phyloP scores from a whole-genome alignment of 805 yeast genomes.

The Yamadazyma endophytica region DNA sequence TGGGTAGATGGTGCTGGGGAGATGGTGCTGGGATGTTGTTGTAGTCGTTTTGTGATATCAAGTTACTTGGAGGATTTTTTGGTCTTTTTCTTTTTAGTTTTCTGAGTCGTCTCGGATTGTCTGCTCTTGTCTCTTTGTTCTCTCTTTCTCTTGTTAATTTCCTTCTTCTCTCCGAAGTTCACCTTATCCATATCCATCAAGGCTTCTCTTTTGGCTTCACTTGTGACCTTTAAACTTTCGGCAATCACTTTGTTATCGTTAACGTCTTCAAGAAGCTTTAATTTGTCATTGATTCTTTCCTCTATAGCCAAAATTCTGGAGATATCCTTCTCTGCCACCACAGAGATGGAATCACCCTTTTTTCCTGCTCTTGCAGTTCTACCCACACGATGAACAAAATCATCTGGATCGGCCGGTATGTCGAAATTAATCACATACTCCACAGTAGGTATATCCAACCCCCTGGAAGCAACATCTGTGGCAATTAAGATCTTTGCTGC shows the following conservation, averaged over 20 bases:
- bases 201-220: constrained; percentile 86
- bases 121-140: constrained; percentile 1
- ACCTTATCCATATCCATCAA: constrained; percentile 91
- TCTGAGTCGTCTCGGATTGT: too few species aligned
- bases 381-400: constrained; percentile 94
- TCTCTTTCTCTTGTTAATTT: constrained; percentile 44
- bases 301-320: constrained; percentile 80
- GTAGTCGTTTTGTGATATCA: too few species aligned
- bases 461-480: constrained; percentile 97
- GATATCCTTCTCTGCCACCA: constrained; percentile 84
- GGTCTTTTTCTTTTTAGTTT: not conserved
- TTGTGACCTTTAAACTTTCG: constrained; percentile 62
- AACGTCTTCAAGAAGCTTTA: constrained; percentile 69
- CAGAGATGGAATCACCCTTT: constrained; percentile 74
- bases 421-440: constrained; percentile 88
- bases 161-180: constrained; percentile 72
- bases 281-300: constrained; percentile 71
- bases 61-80: too few species aligned
- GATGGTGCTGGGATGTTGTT: too few species aligned
- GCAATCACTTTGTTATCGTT: constrained; percentile 76
- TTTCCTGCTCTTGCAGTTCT: constrained; percentile 99
- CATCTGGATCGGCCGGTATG: constrained; percentile 94
- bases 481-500: constrained; percentile 92
- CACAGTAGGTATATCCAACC: constrained; percentile 92
- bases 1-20: too few species aligned